Percentiles rank a stretch among this genome's conserved stretches.
Evolutionary conservation across 2,329 filamentous ascomycete genomes (phyloP).

Genomic region (Monosporascus sp.): DNA sequence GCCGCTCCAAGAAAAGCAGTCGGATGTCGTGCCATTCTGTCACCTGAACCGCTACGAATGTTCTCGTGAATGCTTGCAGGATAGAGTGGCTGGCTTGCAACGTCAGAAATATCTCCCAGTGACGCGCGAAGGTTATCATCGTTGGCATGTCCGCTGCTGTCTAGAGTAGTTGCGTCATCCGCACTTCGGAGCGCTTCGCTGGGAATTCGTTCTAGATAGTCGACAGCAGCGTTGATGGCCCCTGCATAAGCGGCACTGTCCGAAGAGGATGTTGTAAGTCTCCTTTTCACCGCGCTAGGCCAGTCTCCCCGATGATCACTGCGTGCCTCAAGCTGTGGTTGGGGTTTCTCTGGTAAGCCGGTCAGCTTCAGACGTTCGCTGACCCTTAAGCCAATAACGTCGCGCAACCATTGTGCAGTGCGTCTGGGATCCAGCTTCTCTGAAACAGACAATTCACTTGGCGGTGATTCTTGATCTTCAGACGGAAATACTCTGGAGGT

Average conservation of each 20-base stretch:
- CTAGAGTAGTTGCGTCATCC: conserved; percentile 32
- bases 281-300: conserved; percentile 8
- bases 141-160: conserved; percentile 16
- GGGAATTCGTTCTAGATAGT: conserved; percentile 41
- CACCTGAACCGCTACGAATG: conserved; percentile 8
- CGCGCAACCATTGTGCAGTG: conserved; percentile 22
- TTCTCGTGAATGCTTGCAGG: conserved; percentile 14
- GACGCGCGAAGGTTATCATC: conserved; percentile 12
- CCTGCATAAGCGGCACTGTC: conserved; percentile 16
- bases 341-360: conserved; percentile 18
- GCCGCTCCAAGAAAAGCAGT: conserved; percentile 9
- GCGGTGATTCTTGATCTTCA: conserved; percentile 1
- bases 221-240: conserved; percentile 19
- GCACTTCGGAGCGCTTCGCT: conserved; percentile 41
- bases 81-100: conserved; percentile 1
- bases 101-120: conserved; percentile 9
- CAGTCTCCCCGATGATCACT: conserved; percentile 10
- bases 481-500: neutral
- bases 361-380: conserved; percentile 14
- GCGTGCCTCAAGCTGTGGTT: conserved; percentile 15
- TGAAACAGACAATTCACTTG: conserved; percentile 5
- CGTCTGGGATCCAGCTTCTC: conserved; percentile 14
- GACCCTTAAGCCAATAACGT: conserved; percentile 18
- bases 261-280: conserved; percentile 21
- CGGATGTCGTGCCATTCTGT: conserved; percentile 8